These are phyloP conservation scores for Ophiostoma australiae DNA, from an alignment of 2,329 filamentous ascomycete genomes.

Conservation along the genomic window DNA sequence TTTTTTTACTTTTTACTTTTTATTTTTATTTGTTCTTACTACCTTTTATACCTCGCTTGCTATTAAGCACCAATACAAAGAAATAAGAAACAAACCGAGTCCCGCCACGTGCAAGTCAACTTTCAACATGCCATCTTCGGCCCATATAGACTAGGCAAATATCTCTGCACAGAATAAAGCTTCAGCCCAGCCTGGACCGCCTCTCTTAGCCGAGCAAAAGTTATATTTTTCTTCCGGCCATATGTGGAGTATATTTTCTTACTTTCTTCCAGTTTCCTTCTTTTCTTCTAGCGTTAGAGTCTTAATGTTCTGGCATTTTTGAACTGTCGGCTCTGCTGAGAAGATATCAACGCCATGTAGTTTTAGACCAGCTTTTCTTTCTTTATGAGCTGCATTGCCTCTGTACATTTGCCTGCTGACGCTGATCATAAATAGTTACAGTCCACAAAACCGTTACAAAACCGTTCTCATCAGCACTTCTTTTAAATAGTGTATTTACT, in stretches of 20 bases:
- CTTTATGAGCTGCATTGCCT: no score
- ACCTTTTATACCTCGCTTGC: constrained; percentile 17
- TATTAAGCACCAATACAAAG: constrained; percentile 14
- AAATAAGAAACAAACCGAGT: neutral
- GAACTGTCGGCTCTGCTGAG: no score
- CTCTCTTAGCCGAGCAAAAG: neutral
- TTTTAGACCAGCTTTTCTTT: no score
- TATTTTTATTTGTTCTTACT: constrained; percentile 15
- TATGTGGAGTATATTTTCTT: neutral
- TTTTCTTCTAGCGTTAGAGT: no score
- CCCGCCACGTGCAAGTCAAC: neutral
- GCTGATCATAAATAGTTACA: no score
- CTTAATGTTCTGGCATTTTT: no score
- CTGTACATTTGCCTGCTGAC: no score
- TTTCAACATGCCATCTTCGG: neutral
- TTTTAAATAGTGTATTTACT: no score
- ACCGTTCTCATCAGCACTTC: no score
- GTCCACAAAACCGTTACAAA: no score
- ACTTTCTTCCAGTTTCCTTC: neutral
- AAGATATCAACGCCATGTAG: no score
- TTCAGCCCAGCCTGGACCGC: neutral
- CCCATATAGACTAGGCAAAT: neutral
- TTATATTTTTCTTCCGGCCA: neutral
- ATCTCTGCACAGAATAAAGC: neutral
- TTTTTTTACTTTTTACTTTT: neutral